phyloP scores from a whole-genome alignment of 306 rosid species.

The Rosa persica region DNA sequence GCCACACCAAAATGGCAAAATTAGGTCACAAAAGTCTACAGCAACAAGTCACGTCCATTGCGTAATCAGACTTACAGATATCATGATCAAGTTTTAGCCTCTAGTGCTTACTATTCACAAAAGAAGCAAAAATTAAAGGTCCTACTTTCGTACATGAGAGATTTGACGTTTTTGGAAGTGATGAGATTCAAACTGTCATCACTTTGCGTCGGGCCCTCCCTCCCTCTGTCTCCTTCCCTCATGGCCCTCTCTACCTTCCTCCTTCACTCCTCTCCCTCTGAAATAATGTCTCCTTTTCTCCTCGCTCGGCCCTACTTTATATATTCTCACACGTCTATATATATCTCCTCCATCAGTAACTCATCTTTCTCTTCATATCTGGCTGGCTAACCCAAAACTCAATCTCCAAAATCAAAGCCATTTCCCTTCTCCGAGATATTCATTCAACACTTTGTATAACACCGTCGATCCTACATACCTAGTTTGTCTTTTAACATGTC shows the following conservation, averaged over 20 bases:
- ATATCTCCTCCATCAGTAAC: neutral
- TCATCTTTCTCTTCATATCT: neutral
- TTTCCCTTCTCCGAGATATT: neutral
- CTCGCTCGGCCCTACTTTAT: conserved; percentile 15
- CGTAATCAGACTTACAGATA: neutral
- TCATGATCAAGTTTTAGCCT: neutral
- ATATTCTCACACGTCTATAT: conserved; percentile 12
- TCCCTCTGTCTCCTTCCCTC: neutral
- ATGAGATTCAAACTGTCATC: conserved; percentile 16
- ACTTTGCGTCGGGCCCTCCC: conserved; percentile 9
- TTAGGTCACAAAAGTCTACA: neutral
- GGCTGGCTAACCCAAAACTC: neutral
- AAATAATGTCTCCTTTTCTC: neutral
- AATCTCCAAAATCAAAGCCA: neutral
- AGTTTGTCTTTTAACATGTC: conserved; percentile 22
- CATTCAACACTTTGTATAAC: neutral
- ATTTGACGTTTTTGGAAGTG: conserved; percentile 13
- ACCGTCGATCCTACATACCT: neutral
- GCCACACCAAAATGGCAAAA: neutral
- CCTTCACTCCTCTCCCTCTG: neutral
- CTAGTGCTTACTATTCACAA: neutral
- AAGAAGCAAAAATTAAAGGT: neutral
- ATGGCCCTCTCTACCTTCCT: conserved; percentile 4
- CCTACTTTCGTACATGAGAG: conserved; percentile 1
- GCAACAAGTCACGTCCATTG: conserved; percentile 5